Base-by-base conservation (phyloP, 768 basidiomycete species). In the Pleurotus djamor region DNA sequence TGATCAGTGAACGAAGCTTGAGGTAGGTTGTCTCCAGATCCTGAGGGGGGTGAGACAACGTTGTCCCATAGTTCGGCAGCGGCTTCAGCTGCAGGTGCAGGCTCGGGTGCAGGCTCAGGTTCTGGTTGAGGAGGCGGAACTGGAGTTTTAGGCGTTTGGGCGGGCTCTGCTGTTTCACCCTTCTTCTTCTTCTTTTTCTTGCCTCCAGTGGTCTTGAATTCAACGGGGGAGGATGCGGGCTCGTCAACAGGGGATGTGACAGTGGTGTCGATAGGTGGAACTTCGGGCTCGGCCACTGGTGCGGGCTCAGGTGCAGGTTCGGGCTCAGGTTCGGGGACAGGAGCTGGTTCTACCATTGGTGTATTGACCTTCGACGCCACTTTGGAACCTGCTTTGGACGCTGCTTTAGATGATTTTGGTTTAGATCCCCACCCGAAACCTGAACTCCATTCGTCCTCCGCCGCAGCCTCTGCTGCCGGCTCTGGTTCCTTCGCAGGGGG, bases 141-240 rank as follows among this genome's bases (percentile, higher is more conserved):
- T 8, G 37, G 16, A 17, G 37, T 38, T 28, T 55, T 38, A 41
- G 37, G 16, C 28, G 37, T 38, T 28, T 55, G 36, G 13, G 38
- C 52, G 5, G 52, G n/a, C 10, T 35, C 43, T 17, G 37, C 37
- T 2, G n/a, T 13, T 9, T 35, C 52, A 55, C 21, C 21, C 37
- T 41, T 41, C n/a, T 43, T 43, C 38, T 55, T 55, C 16, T 55
- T 55, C 38, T 55, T 55, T n/a, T 55, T 55, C 21, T 55, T 55
- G 14, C n/a, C 5, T 16, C 2, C 36, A 41, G 52, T 37, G 2
- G 32, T 41, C 7, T n/a, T 28, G 43, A 38, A 43, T 41, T 55
- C 52, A 8, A 41, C 52, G 2, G 10, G 14, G 10, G 17, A n/a
- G 10, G 17, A 38, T 17, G 16, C 12, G 32, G 33, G 51, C 32